Evolutionary conservation across 352 stramenopile species (phyloP).

Genomic region (Globisporangium ultimum): DNA sequence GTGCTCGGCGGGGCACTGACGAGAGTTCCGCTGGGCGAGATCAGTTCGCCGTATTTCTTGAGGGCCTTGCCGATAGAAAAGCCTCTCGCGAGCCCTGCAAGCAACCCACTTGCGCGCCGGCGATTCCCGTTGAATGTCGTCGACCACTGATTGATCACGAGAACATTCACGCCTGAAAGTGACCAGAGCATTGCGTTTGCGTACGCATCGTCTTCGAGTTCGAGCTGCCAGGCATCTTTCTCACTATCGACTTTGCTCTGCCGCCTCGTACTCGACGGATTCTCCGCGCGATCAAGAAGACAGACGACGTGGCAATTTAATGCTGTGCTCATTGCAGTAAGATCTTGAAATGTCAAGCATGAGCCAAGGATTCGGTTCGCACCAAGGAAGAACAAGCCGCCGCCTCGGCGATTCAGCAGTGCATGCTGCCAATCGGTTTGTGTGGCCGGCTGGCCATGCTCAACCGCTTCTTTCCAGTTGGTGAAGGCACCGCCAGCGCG

Average conservation of each 20-base stretch:
- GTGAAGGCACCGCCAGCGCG: slow-evolving; percentile 21
- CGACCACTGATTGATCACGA: slow-evolving; percentile 81
- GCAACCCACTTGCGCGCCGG: slow-evolving; percentile 43
- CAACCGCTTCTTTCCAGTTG: slow-evolving; percentile 59
- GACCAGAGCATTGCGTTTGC: slow-evolving; percentile 69
- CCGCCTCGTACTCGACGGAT: slow-evolving; percentile 56
- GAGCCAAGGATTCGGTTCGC: slow-evolving; percentile 64
- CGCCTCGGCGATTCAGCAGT: slow-evolving; percentile 47
- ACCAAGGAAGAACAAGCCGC: slow-evolving; percentile 70
- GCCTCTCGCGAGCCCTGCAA: slow-evolving; percentile 45
- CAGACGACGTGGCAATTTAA: slow-evolving; percentile 68
- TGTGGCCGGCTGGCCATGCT: slow-evolving; percentile 58
- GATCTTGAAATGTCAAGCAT: slow-evolving; percentile 26
- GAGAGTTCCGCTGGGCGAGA: slow-evolving; percentile 7
- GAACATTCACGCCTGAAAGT: slow-evolving; percentile 65
- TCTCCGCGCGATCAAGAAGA: slow-evolving; percentile 80
- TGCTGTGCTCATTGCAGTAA: slow-evolving; percentile 69
- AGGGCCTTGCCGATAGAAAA: slow-evolving; percentile 60
- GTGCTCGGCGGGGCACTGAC: slow-evolving; percentile 9
- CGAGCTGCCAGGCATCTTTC: slow-evolving; percentile 54
- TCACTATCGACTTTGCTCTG: slow-evolving; percentile 87
- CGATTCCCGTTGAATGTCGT: slow-evolving; percentile 79
- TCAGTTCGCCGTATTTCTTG: slow-evolving; percentile 45
- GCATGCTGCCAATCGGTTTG: slow-evolving; percentile 67
- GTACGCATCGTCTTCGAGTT: slow-evolving; percentile 63